Evolutionary conservation across 495 filamentous ascomycete species (phyloP), one percentile per base, ranked within the genome.

Genomic region (Aspergillus sclerotiicarbonarius): DNA sequence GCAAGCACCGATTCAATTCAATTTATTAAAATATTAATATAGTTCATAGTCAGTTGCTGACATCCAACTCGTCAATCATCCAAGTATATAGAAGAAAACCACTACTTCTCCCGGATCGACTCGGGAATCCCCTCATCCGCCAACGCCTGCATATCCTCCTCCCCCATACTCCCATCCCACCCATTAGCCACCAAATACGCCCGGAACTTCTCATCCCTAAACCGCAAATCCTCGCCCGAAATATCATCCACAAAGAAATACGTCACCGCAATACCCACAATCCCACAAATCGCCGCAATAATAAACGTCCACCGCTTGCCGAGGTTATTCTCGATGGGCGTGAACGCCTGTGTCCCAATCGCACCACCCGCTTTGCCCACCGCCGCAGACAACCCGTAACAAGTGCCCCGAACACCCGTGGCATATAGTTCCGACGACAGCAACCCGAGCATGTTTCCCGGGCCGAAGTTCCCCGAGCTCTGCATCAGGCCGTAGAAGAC

Each of bases 401-500:
- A 50, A 8, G 47, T 50, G 1, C 47, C 47, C 1, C 47, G 29
- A 0, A 50, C 47, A 18, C 47, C 47, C 8, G 47, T 50, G 4
- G 47, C 47, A 15, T 50, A 50, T 6, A 50, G 6, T 25, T 50
- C 47, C 25, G 47, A 50, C 6, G 25, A 32, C 3, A 50, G 25
- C 25, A 50, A 10, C 0, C 47, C 47, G 21, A 50, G 25, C 25
- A 32, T 32, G 31, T 50, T 50, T 1, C 47, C 47, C 1, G 47
- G 47, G 0, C 47, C 47, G 9, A 32, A 32, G n/a, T 32, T 32
- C 21, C 25, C 47, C 8, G 25, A 50, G 6, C 47, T 50, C 47
- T 50, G 47, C 47, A 50, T 50, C 29, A 50, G 19, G 8, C 47
- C 47, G 29, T 50, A 50, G 29, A 50, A 50, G 29, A 50, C 31